phyloP scores from a whole-genome alignment of 2,329 filamentous ascomycete species.

The Trichothecium sympodiale region DNA sequence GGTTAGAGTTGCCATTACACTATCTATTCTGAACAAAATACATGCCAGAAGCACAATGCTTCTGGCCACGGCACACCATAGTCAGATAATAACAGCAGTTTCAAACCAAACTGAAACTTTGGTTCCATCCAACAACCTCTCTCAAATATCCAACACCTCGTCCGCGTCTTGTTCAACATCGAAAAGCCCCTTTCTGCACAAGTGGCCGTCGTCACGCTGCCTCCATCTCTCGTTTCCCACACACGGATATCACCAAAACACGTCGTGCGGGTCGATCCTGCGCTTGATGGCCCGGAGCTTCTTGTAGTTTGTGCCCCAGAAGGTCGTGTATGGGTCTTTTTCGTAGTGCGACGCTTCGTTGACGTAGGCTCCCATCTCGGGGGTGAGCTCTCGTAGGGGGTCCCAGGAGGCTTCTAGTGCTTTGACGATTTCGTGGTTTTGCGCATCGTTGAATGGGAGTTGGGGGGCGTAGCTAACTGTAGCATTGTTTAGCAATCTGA shows the following conservation, averaged over 20 bases:
- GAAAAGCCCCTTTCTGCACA: too few relatives aligned
- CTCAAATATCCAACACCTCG: too few relatives aligned
- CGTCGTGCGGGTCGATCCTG: constrained; percentile 31
- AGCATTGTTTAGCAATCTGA: background rate
- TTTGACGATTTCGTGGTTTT: constrained; percentile 13
- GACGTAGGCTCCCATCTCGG: constrained; percentile 29
- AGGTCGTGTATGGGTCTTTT: constrained; percentile 24
- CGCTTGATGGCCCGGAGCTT: constrained; percentile 32
- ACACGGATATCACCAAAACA: constrained; percentile 37
- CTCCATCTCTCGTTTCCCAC: constrained; percentile 34
- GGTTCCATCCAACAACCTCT: too few relatives aligned
- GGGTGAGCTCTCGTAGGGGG: constrained; percentile 26
- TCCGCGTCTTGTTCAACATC: too few relatives aligned
- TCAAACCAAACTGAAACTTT: too few relatives aligned
- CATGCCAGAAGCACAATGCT: too few relatives aligned
- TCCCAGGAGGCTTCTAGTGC: constrained; percentile 16
- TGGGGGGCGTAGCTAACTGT: background rate
- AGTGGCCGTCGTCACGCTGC: too few relatives aligned
- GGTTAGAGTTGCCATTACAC: too few relatives aligned
- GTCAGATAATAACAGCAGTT: too few relatives aligned
- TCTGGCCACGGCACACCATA: too few relatives aligned
- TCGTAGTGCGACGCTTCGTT: constrained; percentile 31
- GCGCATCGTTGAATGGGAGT: constrained; percentile 12
- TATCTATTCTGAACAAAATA: too few relatives aligned
- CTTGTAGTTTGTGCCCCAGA: constrained; percentile 35